phyloP scores from a whole-genome alignment of 352 stramenopile species.

The Phytophthora chlamydospora region DNA sequence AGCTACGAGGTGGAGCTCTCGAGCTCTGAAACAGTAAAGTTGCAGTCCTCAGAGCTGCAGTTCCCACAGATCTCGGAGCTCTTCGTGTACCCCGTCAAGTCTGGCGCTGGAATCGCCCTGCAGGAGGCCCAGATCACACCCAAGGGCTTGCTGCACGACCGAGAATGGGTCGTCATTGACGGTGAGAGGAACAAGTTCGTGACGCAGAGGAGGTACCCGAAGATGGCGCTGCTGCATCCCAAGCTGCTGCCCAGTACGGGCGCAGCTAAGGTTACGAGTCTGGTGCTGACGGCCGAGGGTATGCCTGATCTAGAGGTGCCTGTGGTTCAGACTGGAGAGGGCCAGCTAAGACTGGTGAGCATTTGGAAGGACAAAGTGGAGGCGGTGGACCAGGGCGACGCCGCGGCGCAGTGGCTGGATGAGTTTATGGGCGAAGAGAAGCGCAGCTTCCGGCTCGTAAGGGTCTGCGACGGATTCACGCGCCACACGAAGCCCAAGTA shows the following conservation, averaged over 20 bases:
- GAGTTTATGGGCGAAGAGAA: slow-evolving; percentile 51
- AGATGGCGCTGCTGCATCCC: slow-evolving; percentile 67
- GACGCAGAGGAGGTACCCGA: slow-evolving; percentile 68
- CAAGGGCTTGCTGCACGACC: slow-evolving; percentile 72
- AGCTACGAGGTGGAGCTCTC: slow-evolving; percentile 44
- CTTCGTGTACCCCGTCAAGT: slow-evolving; percentile 87
- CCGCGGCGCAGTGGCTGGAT: slow-evolving; percentile 66
- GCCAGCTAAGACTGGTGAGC: slow-evolving; percentile 41
- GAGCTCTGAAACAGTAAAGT: slow-evolving; percentile 12
- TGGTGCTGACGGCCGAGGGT: slow-evolving; percentile 65
- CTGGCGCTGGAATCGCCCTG: slow-evolving; percentile 68
- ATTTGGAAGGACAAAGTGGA: slow-evolving; percentile 70
- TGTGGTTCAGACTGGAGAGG: slow-evolving; percentile 43
- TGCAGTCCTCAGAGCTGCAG: slow-evolving; percentile 34
- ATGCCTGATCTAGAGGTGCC: slow-evolving; percentile 71
- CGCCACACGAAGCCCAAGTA: slow-evolving; percentile 66
- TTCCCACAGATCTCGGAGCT: slow-evolving; percentile 50
- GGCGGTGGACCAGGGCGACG: slow-evolving; percentile 68
- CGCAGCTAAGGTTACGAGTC: slow-evolving; percentile 22
- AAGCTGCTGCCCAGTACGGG: slow-evolving; percentile 57
- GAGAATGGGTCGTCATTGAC: slow-evolving; percentile 82
- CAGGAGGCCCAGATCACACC: slow-evolving; percentile 49
- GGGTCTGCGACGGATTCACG: slow-evolving; percentile 62
- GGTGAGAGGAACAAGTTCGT: slow-evolving; percentile 65
- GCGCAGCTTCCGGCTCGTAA: slow-evolving; percentile 57